Base-by-base conservation (phyloP, 148 eudicot genomes). In the Rhododendron griersonianum region DNA sequence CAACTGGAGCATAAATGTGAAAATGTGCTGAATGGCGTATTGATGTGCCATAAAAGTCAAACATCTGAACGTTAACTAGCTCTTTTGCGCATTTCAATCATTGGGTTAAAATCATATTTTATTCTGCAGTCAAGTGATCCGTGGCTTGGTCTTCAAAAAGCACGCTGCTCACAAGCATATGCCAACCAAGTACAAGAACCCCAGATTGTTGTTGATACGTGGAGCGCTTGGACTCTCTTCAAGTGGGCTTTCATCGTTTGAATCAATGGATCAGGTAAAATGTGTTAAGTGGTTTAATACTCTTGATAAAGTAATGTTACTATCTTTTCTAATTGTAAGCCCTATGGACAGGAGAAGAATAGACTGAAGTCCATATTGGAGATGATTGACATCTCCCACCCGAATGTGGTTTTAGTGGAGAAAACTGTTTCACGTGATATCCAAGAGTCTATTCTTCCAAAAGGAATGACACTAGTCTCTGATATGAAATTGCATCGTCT, bases 81-180 rank as follows among this genome's bases (percentile, higher is more conserved):
- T 76, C 51, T 75, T 33, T 59, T 84, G 21, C 25, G 2, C 19
- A 84, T 21, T 84, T 65, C n/a, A 76, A 35, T 53, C 14, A 73
- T 35, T 39, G 47, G 69, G 45, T 2, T 76, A 37, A 23, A 84
- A 55, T 84, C 16, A 39, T 9, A 37, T 80, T 78, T 86, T 16
- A 45, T 74, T 80, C 86, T 92, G 89, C 94, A 94, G 98, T 86
- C 92, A 90, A 91, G 51, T 96, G 71, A 78, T 96, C 78, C 91
- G 91, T 88, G 99, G 99, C 11, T 81, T 95, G 90, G 99, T 96
- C 88, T 96, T 96, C 89, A 96, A 93, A 83, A 96, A 96, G 92
- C 98, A 93, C 88, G 99, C 99, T 84, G 98, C 99, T 74, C 99
- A 95, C 92, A 96, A 95, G 82, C 99, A 93, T 89, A 96, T 96